Evolutionary conservation across 129 eudicot genomes (phyloP).

Genomic region (Tanacetum coccineum): DNA sequence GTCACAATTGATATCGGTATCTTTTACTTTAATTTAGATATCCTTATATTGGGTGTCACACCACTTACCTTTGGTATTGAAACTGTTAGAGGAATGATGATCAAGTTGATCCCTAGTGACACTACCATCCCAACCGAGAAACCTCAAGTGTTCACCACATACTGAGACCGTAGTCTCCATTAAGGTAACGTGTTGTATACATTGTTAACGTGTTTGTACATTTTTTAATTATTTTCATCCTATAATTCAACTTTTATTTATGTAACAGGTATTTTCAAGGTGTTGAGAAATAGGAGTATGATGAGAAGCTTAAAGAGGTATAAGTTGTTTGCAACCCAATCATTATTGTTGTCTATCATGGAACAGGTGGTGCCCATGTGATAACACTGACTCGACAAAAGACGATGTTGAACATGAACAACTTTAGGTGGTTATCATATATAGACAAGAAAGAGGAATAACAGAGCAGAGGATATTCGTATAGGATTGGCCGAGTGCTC

Average conservation of each 20-base stretch:
- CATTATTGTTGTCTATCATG: slow-evolving; percentile 67
- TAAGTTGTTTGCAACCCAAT: slow-evolving; percentile 74
- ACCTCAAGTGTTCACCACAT: slow-evolving; percentile 81
- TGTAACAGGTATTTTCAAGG: slow-evolving; percentile 73
- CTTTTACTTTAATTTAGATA: too few species aligned
- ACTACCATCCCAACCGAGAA: slow-evolving; percentile 77
- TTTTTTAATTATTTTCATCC: too few species aligned
- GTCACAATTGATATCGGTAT: too few species aligned
- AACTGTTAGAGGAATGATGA: slow-evolving; percentile 90
- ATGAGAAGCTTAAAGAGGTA: slow-evolving; percentile 78
- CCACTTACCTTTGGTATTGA: slow-evolving; percentile 85
- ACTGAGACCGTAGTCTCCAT: slow-evolving; percentile 80
- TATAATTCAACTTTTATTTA: too few species aligned
- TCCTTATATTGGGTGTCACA: slow-evolving; percentile 79
- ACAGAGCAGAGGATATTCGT: too few species aligned
- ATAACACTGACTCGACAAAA: slow-evolving; percentile 30
- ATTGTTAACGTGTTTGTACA: too few species aligned
- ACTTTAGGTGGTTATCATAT: slow-evolving; percentile 26
- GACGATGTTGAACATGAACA: slow-evolving; percentile 69
- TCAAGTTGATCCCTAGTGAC: slow-evolving; percentile 82
- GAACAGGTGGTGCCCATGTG: slow-evolving; percentile 58
- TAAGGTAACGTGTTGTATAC: slow-evolving; percentile 38
- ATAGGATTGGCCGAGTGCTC: too few species aligned
- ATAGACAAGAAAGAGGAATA: too few species aligned
- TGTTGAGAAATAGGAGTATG: slow-evolving; percentile 83